Conservation (phyloP, 1,284 basidiomycete species). For the Trichosporon sp. region DNA sequence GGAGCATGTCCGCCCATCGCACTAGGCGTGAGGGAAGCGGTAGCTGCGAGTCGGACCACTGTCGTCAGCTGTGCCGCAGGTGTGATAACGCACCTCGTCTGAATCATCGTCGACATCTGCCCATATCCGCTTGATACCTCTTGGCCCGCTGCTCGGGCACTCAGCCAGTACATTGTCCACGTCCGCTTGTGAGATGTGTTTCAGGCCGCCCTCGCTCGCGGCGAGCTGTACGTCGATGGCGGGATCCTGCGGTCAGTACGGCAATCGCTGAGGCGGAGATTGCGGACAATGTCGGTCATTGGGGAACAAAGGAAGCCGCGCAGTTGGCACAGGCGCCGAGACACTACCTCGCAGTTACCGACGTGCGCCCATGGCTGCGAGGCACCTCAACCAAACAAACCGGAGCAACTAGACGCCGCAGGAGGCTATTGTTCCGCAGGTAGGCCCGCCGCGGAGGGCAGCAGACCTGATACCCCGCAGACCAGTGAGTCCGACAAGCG, state of each 20-base stretch:
- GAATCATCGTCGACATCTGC: background rate
- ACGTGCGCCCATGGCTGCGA: no score
- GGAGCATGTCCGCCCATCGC: slow-evolving; percentile 84
- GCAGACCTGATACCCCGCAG: no score
- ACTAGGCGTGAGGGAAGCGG: background rate
- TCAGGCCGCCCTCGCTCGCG: background rate
- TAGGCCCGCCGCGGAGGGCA: no score
- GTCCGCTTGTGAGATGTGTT: background rate
- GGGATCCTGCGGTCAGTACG: background rate
- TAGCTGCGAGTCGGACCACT: background rate
- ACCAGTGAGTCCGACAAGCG: no score
- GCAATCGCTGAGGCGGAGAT: background rate
- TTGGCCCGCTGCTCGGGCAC: background rate
- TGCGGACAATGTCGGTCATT: background rate
- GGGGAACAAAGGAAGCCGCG: background rate
- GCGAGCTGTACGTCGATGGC: background rate
- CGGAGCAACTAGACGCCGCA: background rate
- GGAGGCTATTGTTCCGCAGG: no score
- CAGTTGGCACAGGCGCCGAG: no score
- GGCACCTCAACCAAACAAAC: no score
- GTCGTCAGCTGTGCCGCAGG: background rate
- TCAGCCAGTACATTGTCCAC: background rate
- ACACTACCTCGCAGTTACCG: no score
- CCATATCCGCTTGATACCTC: background rate
- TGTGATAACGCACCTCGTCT: background rate